Base-by-base conservation (phyloP, 2,329 filamentous ascomycete genomes). In the Septoria linicola region DNA sequence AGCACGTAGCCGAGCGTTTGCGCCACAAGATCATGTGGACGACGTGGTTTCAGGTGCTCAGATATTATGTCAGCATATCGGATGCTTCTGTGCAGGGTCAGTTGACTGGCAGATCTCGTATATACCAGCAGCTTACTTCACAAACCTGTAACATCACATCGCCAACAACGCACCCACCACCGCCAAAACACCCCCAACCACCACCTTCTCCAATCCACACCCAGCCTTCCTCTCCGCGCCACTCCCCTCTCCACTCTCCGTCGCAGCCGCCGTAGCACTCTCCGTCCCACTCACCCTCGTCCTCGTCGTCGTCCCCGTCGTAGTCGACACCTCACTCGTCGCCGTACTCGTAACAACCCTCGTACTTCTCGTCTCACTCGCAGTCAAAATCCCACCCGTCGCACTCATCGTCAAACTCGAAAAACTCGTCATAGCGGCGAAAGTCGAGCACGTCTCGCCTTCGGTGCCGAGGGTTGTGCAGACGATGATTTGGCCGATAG, bases 361-460 rank as follows among this genome's bases (percentile, higher is more conserved):
- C 1, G 25, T 17, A 36, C 17, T 17, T n/a, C 46, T 34, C 14
- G 46, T 42, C 27, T 49, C 46, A 40, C 44, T 47, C n/a, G 44
- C 44, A n/a, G 44, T 47, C 44, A 47, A 16, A 30, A 47, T 47
- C 1, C 35, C 34, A 21, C n/a, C 19, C 3, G 21, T 25, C 14
- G 31, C 31, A 11, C 19, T 27, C 10, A 11, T 23, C 20, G 32
- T 39, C 14, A 39, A 19, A 25, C 44, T 32, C 14, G 35, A 17
- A 10, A 47, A 39, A 40, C 34, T 47, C 23, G 34, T 45, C 36
- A 41, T n/a, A 8, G 36, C 37, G 16, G 10, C 13, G 30, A 6
- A 35, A 1, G 41, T 45, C 4, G 27, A 21, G 27, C 27, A 34
- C 21, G 19, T 13, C 17, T 20, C n/a, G 8, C 5, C 17, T 21